A percentile compares a stretch with the other conserved stretches of the same genome.
These are phyloP conservation scores for Ascochyta viciae-villosae DNA, from an alignment of 2,329 filamentous ascomycete species.

Conservation along the genomic window DNA sequence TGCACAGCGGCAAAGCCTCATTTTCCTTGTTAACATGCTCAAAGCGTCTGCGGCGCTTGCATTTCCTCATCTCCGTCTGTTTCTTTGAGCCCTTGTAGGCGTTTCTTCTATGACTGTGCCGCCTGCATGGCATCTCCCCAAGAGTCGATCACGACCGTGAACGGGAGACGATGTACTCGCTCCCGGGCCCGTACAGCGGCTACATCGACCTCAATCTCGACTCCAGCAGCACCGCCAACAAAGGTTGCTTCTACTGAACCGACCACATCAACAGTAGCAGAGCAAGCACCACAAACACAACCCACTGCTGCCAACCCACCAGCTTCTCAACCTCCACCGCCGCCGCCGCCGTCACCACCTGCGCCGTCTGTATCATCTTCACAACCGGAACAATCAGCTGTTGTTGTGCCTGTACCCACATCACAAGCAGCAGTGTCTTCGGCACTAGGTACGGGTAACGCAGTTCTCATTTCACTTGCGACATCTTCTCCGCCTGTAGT, in stretches of 20 bases:
- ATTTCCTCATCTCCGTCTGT: constrained; percentile 38
- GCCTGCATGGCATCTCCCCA: constrained; percentile 49
- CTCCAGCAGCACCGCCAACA: constrained; percentile 24
- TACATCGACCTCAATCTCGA: constrained; percentile 27
- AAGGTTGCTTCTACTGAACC: constrained; percentile 28
- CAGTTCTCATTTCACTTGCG: constrained; percentile 36
- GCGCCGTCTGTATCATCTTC: constrained; percentile 25
- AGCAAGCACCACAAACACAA: constrained; percentile 31
- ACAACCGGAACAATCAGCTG: constrained; percentile 22
- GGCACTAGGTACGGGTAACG: constrained; percentile 44
- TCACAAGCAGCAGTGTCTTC: constrained; percentile 39
- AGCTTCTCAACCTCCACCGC: constrained; percentile 21
- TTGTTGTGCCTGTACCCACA: constrained; percentile 24
- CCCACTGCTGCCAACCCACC: constrained; percentile 26
- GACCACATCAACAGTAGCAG: constrained; percentile 28
- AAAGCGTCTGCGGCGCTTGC: constrained; percentile 43
- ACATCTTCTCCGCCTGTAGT: constrained; percentile 30
- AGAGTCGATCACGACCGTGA: constrained; percentile 48
- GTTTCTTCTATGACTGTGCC: constrained; percentile 42
- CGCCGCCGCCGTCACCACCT: constrained; percentile 18
- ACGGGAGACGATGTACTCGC: constrained; percentile 49
- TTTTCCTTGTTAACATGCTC: constrained; percentile 47
- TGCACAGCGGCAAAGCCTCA: constrained; percentile 32
- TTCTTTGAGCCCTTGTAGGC: constrained; percentile 37
- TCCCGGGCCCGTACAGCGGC: constrained; percentile 43